phyloP scores from a whole-genome alignment of 1,284 basidiomycete genomes.

The Inonotus hispidus region DNA sequence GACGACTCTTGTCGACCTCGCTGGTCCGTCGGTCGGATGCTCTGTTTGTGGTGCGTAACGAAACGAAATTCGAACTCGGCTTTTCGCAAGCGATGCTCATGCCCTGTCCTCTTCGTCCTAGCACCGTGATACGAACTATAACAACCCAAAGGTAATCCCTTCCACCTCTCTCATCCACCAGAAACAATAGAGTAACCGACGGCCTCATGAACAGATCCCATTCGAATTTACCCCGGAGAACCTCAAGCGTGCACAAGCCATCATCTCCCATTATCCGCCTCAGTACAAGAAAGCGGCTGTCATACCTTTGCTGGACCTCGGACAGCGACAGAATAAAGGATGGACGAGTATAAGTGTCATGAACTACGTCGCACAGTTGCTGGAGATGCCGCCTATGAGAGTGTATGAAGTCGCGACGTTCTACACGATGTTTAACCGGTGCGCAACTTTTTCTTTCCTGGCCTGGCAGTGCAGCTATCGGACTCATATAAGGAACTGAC shows the following conservation, averaged over 20 bases:
- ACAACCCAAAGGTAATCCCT: constrained; percentile 67
- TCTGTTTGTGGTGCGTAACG: constrained; percentile 50
- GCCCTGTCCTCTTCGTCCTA: constrained; percentile 28
- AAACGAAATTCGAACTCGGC: background rate
- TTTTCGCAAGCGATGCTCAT: constrained; percentile 1
- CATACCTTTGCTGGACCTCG: constrained; percentile 94
- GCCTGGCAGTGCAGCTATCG: background rate
- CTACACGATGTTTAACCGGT: constrained; percentile 99
- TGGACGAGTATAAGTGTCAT: constrained; percentile 99
- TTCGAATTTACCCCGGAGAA: constrained; percentile 86
- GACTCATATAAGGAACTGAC: background rate
- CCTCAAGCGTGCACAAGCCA: constrained; percentile 79
- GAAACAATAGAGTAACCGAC: background rate
- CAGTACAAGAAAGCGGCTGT: constrained; percentile 99
- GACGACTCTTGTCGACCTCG: constrained; percentile 42
- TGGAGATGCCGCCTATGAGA: constrained; percentile 97
- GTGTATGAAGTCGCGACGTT: constrained; percentile 99
- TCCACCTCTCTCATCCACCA: background rate
- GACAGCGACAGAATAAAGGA: constrained; percentile 95
- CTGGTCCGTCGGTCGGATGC: constrained; percentile 47
- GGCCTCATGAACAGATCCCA: constrained; percentile 55
- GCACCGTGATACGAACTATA: constrained; percentile 93
- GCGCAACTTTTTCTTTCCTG: constrained; percentile 22
- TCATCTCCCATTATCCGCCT: constrained; percentile 89
- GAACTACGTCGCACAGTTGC: constrained; percentile 92